A percentile compares a stretch with the other conserved stretches of the same genome.
phyloP scores from a whole-genome alignment of 768 basidiomycete genomes.

The Cytidiella melzeri region DNA sequence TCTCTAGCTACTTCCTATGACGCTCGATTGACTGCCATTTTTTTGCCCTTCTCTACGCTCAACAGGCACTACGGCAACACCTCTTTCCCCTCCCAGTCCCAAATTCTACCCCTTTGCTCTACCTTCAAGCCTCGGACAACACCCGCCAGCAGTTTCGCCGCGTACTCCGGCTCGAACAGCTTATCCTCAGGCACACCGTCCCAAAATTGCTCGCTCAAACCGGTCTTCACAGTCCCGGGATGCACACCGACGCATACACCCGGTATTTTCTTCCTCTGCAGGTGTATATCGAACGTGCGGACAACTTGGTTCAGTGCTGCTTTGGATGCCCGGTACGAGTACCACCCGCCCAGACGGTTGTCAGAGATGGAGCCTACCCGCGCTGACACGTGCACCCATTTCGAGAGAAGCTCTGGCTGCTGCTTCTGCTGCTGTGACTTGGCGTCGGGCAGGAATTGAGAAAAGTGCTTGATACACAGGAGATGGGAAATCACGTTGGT shows the following conservation, averaged over 20 bases:
- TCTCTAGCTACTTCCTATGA: conserved; percentile 2
- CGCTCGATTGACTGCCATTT: background rate
- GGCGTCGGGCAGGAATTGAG: conserved; percentile 44
- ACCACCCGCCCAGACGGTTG: conserved; percentile 55
- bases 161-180: conserved; percentile 45
- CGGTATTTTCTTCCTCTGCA: conserved; percentile 38
- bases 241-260: conserved; percentile 53
- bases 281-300: conserved; percentile 52
- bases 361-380: conserved; percentile 55
- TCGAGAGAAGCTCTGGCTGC: conserved; percentile 36
- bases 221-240: conserved; percentile 57
- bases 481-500: conserved; percentile 57
- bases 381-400: conserved; percentile 57
- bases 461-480: conserved; percentile 57
- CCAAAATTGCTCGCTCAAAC: conserved; percentile 52
- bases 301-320: conserved; percentile 59
- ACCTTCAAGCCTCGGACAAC: conserved; percentile 38
- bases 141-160: conserved; percentile 39
- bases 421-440: background rate
- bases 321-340: conserved; percentile 56
- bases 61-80: conserved; percentile 33
- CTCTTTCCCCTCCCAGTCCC: conserved; percentile 53
- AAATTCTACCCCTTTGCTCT: conserved; percentile 43
- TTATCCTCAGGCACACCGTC: conserved; percentile 29
- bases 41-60: too few species aligned